Percentiles rank a stretch among this genome's conserved stretches.
Conservation (phyloP, 163 green algal genomes). For the Trebouxiophyceae sp. region DNA sequence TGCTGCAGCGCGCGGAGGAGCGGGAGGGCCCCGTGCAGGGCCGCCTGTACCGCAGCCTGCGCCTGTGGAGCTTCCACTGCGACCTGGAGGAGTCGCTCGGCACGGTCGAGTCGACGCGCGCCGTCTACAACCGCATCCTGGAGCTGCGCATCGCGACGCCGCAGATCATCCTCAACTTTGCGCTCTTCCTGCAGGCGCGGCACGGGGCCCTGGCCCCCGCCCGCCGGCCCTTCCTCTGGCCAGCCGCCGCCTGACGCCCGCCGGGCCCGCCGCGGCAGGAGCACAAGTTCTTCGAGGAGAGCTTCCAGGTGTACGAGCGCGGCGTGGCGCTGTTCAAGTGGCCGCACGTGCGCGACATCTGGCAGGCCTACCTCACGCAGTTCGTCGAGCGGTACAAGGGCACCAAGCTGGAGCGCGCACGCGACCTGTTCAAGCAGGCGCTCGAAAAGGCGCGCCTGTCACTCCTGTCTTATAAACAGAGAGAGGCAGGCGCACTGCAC, state of each 20-base stretch:
- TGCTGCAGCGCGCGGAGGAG: constrained; percentile 35
- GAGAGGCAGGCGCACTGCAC: no score
- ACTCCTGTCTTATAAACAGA: neutral
- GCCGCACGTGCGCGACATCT: constrained; percentile 91
- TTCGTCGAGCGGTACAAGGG: constrained; percentile 82
- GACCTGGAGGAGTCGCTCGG: constrained; percentile 95
- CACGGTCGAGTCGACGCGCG: constrained; percentile 64
- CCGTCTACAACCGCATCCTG: constrained; percentile 82
- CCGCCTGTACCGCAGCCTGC: constrained; percentile 79
- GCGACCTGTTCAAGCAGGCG: constrained; percentile 91
- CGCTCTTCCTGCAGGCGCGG: constrained; percentile 60
- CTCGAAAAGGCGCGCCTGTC: constrained; percentile 40
- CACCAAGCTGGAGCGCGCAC: constrained; percentile 85
- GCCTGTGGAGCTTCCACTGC: constrained; percentile 83
- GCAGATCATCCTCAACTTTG: constrained; percentile 94
- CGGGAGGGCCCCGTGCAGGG: constrained; percentile 65
- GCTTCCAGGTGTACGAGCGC: constrained; percentile 90
- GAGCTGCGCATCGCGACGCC: constrained; percentile 84
- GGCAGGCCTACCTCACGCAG: constrained; percentile 84
- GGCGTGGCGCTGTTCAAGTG: constrained; percentile 92
- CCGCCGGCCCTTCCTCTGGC: no score
- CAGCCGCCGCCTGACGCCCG: no score
- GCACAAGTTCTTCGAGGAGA: constrained; percentile 87
- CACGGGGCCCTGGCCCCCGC: no score
- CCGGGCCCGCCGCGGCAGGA: no score